Evolutionary conservation across 768 basidiomycete species (phyloP).

Genomic region (Termitomyces eurrhizus): DNA sequence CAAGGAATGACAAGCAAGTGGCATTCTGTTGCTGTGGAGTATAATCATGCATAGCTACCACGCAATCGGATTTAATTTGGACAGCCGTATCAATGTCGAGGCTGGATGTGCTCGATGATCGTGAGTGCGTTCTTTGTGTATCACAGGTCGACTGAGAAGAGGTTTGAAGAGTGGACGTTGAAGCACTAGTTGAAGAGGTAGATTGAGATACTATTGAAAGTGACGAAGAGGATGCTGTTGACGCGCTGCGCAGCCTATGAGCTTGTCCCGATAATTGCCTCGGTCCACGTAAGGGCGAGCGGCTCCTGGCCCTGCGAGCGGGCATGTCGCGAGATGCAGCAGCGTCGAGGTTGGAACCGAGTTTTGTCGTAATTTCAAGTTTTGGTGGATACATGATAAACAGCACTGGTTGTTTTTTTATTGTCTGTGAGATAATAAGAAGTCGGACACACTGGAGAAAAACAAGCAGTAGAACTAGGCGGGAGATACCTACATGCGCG

Average conservation of each 20-base stretch:
- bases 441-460: too few species aligned
- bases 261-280: slow-evolving; percentile 25
- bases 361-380: slow-evolving; percentile 48
- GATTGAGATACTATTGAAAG: slow-evolving; percentile 53
- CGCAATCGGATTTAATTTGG: slow-evolving; percentile 59
- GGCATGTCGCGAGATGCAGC: slow-evolving; percentile 28
- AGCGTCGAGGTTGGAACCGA: slow-evolving; percentile 26
- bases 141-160: slow-evolving; percentile 24
- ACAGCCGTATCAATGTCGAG: slow-evolving; percentile 47
- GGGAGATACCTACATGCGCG: slow-evolving; percentile 6
- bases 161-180: slow-evolving; percentile 45
- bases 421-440: slow-evolving; percentile 1
- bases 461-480: neutral
- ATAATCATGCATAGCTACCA: slow-evolving; percentile 93
- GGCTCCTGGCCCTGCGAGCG: slow-evolving; percentile 23
- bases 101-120: slow-evolving; percentile 39
- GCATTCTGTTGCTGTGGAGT: slow-evolving; percentile 62
- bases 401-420: slow-evolving; percentile 9
- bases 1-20: slow-evolving; percentile 84
- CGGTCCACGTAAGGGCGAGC: slow-evolving; percentile 28
- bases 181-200: slow-evolving; percentile 52
- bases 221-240: slow-evolving; percentile 54
- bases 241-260: slow-evolving; percentile 44
- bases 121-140: slow-evolving; percentile 19
- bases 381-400: slow-evolving; percentile 39